Evolutionary conservation across 2,329 filamentous ascomycete species (phyloP).

Genomic region (Ophiostoma quercus): DNA sequence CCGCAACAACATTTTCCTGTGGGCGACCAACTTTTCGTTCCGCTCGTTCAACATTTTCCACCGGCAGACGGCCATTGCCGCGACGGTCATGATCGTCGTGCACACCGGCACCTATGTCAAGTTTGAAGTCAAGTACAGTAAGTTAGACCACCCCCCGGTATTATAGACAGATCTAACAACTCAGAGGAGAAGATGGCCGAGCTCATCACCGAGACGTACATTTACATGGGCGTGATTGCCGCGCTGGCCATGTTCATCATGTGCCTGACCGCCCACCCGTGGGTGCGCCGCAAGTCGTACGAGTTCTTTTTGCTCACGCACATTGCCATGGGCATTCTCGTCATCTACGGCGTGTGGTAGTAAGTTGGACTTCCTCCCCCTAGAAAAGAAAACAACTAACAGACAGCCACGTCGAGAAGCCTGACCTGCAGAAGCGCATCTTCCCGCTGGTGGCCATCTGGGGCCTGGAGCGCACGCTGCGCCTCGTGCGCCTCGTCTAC

Average conservation of each 20-base stretch:
- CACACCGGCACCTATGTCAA: slow-evolving; percentile 56
- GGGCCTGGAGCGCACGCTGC: slow-evolving; percentile 30
- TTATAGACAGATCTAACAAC: not conserved
- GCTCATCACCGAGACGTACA: slow-evolving; percentile 1
- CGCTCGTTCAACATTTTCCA: slow-evolving; percentile 63
- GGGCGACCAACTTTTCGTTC: slow-evolving; percentile 64
- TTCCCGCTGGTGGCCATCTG: slow-evolving; percentile 28
- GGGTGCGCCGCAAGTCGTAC: slow-evolving; percentile 47
- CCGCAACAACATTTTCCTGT: slow-evolving; percentile 61
- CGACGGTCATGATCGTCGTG: slow-evolving; percentile 55
- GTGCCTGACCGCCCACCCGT: slow-evolving; percentile 46
- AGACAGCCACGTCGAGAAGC: slow-evolving; percentile 26
- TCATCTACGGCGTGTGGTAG: slow-evolving; percentile 35
- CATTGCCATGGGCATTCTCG: slow-evolving; percentile 39
- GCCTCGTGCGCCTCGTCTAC: slow-evolving; percentile 39
- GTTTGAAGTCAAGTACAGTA: slow-evolving; percentile 12
- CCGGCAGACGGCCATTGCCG: slow-evolving; percentile 58
- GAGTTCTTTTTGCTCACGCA: slow-evolving; percentile 45
- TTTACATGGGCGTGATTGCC: slow-evolving; percentile 30
- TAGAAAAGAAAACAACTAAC: not conserved
- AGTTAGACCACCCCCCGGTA: not conserved
- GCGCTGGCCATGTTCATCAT: slow-evolving; percentile 44
- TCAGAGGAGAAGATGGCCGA: slow-evolving; percentile 11
- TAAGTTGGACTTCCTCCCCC: not conserved
- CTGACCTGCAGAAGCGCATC: slow-evolving; percentile 22